phyloP scores from a whole-genome alignment of 2,329 filamentous ascomycete genomes.

The Phoma sp. region DNA sequence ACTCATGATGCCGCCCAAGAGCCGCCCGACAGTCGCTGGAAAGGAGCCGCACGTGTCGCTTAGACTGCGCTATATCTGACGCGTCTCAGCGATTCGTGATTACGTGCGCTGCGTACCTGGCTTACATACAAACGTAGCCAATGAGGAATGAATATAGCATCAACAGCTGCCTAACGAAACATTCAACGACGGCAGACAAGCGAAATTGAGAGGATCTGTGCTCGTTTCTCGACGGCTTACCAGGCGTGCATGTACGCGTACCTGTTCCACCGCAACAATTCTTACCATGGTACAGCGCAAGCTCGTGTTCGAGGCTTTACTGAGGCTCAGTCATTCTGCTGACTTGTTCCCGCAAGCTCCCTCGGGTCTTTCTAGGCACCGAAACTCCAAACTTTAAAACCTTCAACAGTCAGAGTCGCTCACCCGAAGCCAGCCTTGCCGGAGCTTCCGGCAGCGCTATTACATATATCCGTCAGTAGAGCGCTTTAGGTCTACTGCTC shows the following conservation, averaged over 20 bases:
- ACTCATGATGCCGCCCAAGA: conserved; percentile 4
- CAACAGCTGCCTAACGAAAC: conserved; percentile 8
- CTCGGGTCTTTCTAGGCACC: not conserved
- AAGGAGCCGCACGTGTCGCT: conserved; percentile 1
- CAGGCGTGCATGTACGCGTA: not conserved
- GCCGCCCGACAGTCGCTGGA: conserved; percentile 1
- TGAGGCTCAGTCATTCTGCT: not conserved
- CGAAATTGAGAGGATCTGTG: conserved; percentile 5
- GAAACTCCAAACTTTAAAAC: not conserved
- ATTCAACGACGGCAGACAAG: not conserved
- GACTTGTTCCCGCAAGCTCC: not conserved
- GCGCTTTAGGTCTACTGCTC: conserved; percentile 4
- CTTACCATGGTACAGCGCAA: not conserved
- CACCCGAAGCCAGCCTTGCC: conserved; percentile 8
- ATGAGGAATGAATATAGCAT: not conserved
- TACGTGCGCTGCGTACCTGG: not conserved
- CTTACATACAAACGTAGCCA: not conserved
- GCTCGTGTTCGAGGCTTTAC: not conserved
- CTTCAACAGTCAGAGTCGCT: not conserved
- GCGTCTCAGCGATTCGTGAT: conserved; percentile 7
- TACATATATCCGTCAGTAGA: not conserved
- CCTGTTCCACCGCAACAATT: not conserved
- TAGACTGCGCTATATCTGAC: conserved; percentile 9
- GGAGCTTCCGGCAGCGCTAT: conserved; percentile 10
- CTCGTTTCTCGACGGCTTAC: not conserved